Evolutionary conservation across 352 stramenopile genomes (phyloP), one percentile per base, ranked within the genome.

Genomic region (Globisporangium irregulare): DNA sequence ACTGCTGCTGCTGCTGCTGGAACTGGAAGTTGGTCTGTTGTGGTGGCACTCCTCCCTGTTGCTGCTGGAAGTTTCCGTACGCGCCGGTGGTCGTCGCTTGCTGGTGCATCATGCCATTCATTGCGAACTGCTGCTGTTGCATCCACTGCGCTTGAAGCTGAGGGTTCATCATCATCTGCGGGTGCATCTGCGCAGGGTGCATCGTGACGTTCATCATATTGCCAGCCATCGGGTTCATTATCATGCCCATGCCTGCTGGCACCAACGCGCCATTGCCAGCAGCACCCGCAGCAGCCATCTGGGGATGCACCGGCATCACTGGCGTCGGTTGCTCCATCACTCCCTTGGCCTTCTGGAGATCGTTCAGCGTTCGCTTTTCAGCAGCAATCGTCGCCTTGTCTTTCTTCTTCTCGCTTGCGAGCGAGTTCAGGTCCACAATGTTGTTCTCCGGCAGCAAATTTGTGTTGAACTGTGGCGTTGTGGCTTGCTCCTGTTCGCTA

Each of bases 361-460:
- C 82, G 61, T 89, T 87, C 43, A 91, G 69, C 64, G 80, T 83
- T 46, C 75, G 76, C 46, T 81, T 78, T 41, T 85, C 77, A 10
- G 67, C 63, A 3, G 73, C 67, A n/a, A 69, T 73, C 3, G 67
- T 67, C 1, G 66, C 67, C 54, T 75, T 66, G 2, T 57, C 53
- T 43, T 73, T 78, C 61, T 87, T 89, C 74, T 82, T 86, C 38
- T 86, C 80, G 48, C 79, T 86, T 29, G 70, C 81, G 12, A 91
- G 70, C 65, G 77, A 78, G 41, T 64, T 75, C 2, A 89, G 79
- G 62, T 91, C 79, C 20, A 91, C 78, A 59, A 91, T 80, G 70
- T 87, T 77, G 67, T 89, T 89, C 58, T 91, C 83, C 4, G 83
- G 83, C 29, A 91, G 69, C 25, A 91, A 38, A 50, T 73, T 87